Evolutionary conservation across 441 rosid species (phyloP).

Genomic region (Erysimum cheiri): DNA sequence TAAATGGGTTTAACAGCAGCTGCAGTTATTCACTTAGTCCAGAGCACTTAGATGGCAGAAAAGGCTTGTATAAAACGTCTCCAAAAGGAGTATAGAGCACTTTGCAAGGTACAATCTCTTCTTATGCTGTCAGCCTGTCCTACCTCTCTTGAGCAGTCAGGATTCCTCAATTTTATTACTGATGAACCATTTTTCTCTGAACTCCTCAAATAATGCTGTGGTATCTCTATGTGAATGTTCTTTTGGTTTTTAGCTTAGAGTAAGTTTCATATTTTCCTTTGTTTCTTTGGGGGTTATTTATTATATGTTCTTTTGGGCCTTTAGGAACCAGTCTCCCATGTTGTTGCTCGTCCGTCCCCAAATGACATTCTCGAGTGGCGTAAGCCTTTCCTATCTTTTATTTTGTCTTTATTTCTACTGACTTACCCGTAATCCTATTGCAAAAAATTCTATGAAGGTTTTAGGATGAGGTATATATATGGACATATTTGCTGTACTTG

Average conservation of each 20-base stretch:
- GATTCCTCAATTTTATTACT: not conserved
- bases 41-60: constrained; percentile 70
- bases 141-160: not conserved
- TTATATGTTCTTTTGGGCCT: constrained; percentile 43
- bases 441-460: constrained; percentile 11
- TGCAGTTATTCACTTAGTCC: constrained; percentile 28
- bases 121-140: not conserved
- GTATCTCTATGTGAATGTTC: constrained; percentile 12
- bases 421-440: not conserved
- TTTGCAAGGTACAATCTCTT: constrained; percentile 69
- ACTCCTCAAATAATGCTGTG: not conserved
- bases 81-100: constrained; percentile 95
- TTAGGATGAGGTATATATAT: constrained; percentile 25
- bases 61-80: constrained; percentile 89
- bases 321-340: constrained; percentile 96
- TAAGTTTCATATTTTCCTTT: constrained; percentile 25
- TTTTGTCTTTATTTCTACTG: not conserved
- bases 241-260: constrained; percentile 5
- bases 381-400: constrained; percentile 51
- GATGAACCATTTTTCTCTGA: not conserved
- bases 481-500: constrained; percentile 8
- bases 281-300: constrained; percentile 17
- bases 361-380: constrained; percentile 98
- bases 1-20: constrained; percentile 11
- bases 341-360: constrained; percentile 95